Base-by-base conservation (phyloP, 768 basidiomycete species). In the Termitomyces sp. region DNA sequence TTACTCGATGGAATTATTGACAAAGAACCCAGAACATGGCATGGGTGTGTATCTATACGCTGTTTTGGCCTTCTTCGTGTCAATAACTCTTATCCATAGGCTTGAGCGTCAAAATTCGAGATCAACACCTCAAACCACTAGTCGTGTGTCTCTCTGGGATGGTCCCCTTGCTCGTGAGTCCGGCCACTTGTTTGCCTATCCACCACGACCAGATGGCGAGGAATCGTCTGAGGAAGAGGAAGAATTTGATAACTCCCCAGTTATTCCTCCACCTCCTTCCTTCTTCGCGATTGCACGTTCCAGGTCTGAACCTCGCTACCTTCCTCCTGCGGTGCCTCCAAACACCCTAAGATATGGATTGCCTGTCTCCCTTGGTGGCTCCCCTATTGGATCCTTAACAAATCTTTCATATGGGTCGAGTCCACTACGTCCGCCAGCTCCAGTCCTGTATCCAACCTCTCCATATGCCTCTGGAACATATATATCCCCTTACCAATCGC, bases 121-220 rank as follows among this genome's bases (percentile, higher is more conserved):
- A 51, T 70, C 55, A 33, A 55, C 66, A n/a, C 18, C 62, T 24
- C 58, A 51, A 59, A 62, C 62, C 28, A 58, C 66, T 24, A 70
- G 69, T 36, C 69, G 73, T 3, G 67, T 69, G 55, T 76, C 76
- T 5, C 70, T 75, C 5, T 79, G 77, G 77, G 72, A 72, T 49
- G 75, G 75, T 2, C 74, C 75, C 33, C 65, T 77, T 31, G 75
- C 73, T 18, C 70, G 68, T 41, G 65, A 70, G 20, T 67, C 71
- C 45, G 46, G 63, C 41, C 61, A 64, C 36, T 63, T 52, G 42
- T 65, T 61, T 34, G 20, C 56, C 39, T 47, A 63, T 58, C 44
- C 52, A 15, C 37, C 55, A 16, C 46, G 54, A n/a, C 44, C 53
- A 42, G 54, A 57, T 1, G 71, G 68, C 26, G 66, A 68, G n/a